Percentiles rank a stretch among this genome's conserved stretches.
phyloP scores from a whole-genome alignment of 176 grass and related monocot genomes.

The Aegilops tauschii region DNA sequence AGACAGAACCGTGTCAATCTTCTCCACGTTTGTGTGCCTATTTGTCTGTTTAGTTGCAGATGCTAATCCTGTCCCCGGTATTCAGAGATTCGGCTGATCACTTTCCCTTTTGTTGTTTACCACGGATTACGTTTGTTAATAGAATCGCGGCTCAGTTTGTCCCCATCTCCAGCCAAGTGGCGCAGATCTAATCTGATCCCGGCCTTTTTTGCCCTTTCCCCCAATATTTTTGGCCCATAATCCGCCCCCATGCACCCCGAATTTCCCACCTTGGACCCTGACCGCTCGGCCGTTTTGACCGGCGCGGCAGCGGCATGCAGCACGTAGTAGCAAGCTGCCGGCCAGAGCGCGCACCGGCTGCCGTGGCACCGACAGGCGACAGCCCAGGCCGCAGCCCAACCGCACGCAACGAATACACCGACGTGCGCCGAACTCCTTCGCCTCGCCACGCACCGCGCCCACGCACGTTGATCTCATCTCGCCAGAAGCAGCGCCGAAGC shows the following conservation, averaged over 20 bases:
- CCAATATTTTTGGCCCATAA: not conserved
- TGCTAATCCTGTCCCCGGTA: not conserved
- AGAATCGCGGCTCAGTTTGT: slow-evolving; percentile 13
- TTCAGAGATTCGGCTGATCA: slow-evolving; percentile 20
- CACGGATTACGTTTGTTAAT: slow-evolving; percentile 15
- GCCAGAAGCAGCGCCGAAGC: not conserved
- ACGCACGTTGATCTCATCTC: not conserved
- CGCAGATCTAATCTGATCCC: slow-evolving; percentile 27
- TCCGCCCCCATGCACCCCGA: not conserved
- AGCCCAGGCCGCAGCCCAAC: slow-evolving; percentile 30
- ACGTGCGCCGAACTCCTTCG: slow-evolving; percentile 39
- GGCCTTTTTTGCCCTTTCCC: not conserved
- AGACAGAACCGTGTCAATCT: not conserved
- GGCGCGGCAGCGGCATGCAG: not conserved
- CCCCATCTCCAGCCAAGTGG: slow-evolving; percentile 6
- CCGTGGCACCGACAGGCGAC: slow-evolving; percentile 37
- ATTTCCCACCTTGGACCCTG: not conserved
- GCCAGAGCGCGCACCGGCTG: not conserved
- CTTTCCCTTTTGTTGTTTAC: not conserved
- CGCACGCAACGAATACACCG: slow-evolving; percentile 47
- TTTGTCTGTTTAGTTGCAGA: not conserved
- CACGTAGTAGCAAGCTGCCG: not conserved
- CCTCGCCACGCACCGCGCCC: not conserved
- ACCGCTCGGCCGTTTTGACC: not conserved
- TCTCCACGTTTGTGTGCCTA: not conserved